Evolutionary conservation across 2,329 filamentous ascomycete species (phyloP), one percentile per base, ranked within the genome.

Genomic region (Elsinoe ampelina): DNA sequence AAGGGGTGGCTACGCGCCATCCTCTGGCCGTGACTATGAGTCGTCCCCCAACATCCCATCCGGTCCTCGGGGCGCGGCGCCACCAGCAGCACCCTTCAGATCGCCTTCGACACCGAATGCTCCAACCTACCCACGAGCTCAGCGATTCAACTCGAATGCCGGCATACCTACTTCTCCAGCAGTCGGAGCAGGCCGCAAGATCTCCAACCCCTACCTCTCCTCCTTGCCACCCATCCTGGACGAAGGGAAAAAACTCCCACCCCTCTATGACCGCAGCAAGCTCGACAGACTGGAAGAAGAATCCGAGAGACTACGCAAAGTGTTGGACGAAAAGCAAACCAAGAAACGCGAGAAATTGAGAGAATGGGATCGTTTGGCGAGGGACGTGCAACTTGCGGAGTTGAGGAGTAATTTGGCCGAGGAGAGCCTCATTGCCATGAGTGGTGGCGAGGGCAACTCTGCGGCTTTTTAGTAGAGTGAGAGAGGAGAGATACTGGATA

Each of bases 281-380:
- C 65, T 77, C 7, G 61, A 68, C 48, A 75, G 73, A 62, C 62
- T 78, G 11, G 73, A 77, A 58, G 72, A 77, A 8, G 75, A 78
- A 50, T 70, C 74, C 1, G 69, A 73, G 58, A 73, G 68, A 61
- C 59, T 78, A 59, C 64, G 75, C 20, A 68, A 71, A 58, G 59
- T 68, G 59, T 76, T 78, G 55, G 74, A 75, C 39, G 73, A 72
- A 59, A 75, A 73, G 62, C 73, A 78, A 61, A 66, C 66, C 26
- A 67, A 67, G 55, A 76, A 74, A 61, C 62, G 75, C 38, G 70
- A 70, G 59, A 67, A 66, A 19, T 58, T 75, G 55, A 64, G 69
- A 57, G 75, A 77, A 54, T 78, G 75, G 75, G 74, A 75, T 43
- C 61, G 66, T 5, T 59, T 75, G 58, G 70, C 72, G 57, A 63